Evolutionary conservation across 139 green algal genomes (phyloP), one percentile per base, ranked within the genome.

Genomic region (Asterochloris sp.): DNA sequence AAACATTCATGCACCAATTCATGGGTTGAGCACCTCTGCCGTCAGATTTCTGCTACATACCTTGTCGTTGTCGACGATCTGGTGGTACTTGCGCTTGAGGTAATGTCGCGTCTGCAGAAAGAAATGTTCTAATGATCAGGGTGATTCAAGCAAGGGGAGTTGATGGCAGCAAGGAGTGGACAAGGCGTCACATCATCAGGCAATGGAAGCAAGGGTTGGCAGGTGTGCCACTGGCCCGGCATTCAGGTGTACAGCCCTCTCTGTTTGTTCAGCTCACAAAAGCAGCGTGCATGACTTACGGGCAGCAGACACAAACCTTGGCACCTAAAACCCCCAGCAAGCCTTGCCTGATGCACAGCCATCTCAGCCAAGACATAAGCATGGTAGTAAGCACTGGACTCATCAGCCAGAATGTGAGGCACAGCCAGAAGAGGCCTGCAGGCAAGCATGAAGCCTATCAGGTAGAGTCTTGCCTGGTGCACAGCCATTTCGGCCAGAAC

Each of bases 381-480:
- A 68, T 96, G 93, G 84, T 94, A 97, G 85, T 97, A 97, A 82
- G 85, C 92, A 19, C 69, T 84, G 23, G 77, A 81, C 85, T 97
- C 92, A 79, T 97, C 93, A 13, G 84, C 85, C 38, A 95, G 85
- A 69, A 95, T 93, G 89, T 96, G 93, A 0, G 93, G 93, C 62
- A 96, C 93, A 47, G 76, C 86, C 66, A 87, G 62, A 2, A 89
- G 79, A 64, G 87, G 85, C 19, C 83, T 69, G 47, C 82, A 78
- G 54, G 21, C 29, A 78, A 62, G 74, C 74, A 10, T 23, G n/a
- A 38, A 82, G n/a, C 78, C 63, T 64, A 21, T 54, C 26, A 78
- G 28, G 16, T 9, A 60, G 38, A 27, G 75, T 69, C 64, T 66
- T 78, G 74, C 24, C n/a, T 29, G 15, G n/a, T 21, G 19, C 78